Percentiles rank a stretch among this genome's conserved stretches.
These are phyloP conservation scores for Eleusine indica DNA, from an alignment of 176 grass and related monocot genomes.

Conservation along the genomic window DNA sequence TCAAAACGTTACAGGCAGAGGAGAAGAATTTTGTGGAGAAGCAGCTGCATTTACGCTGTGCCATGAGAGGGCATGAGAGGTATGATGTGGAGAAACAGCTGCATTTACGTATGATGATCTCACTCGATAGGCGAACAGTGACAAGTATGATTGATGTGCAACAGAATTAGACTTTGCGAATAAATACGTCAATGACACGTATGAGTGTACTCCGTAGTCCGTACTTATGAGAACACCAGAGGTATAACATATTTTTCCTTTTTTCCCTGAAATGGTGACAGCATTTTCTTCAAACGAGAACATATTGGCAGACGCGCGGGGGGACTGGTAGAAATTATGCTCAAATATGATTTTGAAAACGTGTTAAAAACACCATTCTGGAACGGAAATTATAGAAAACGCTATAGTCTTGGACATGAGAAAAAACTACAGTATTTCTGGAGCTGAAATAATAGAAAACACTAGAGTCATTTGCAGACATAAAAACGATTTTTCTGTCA, in stretches of 20 bases:
- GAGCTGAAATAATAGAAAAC: not conserved
- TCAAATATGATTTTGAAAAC: no score
- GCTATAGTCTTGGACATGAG: not conserved
- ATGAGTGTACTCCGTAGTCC: not conserved
- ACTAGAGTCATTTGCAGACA: not conserved
- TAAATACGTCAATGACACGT: conserved; percentile 13
- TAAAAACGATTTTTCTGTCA: not conserved
- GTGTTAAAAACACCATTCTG: not conserved
- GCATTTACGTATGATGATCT: conserved; percentile 11
- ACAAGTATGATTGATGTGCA: conserved; percentile 26
- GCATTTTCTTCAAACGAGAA: not conserved
- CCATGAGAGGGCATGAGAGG: not conserved
- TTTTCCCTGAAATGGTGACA: not conserved
- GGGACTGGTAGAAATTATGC: no score
- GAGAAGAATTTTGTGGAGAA: conserved; percentile 24
- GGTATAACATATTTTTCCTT: no score
- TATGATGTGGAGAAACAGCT: conserved; percentile 4
- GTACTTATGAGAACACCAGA: not conserved
- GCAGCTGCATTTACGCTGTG: conserved; percentile 33
- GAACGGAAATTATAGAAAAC: not conserved
- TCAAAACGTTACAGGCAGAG: not conserved
- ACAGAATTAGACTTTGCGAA: conserved; percentile 17
- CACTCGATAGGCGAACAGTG: conserved; percentile 35
- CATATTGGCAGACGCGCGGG: no score
- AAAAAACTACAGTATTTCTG: not conserved